These are phyloP conservation scores for Annona squamosa DNA, from an alignment of 164 flowering plant species.

Conservation along the genomic window DNA sequence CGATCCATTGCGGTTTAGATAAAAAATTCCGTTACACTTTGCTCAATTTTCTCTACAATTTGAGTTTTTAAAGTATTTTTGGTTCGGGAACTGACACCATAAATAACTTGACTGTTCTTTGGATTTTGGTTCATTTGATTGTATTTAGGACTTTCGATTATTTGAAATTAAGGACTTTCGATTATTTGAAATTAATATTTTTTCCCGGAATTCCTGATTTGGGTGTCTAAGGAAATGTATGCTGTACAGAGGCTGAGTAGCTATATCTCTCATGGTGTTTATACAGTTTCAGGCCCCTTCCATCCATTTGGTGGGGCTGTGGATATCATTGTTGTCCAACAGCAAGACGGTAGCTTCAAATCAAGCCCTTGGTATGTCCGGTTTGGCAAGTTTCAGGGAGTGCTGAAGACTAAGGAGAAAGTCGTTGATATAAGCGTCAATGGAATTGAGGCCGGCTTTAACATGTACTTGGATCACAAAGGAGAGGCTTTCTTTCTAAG, in stretches of 20 bases:
- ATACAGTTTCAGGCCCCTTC: constrained; percentile 76
- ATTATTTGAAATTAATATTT: background rate
- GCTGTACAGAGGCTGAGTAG: constrained; percentile 68
- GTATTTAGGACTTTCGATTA: background rate
- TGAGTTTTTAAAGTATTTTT: too few species aligned
- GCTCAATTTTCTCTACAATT: too few species aligned
- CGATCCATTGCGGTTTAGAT: too few species aligned
- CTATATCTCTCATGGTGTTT: constrained; percentile 64
- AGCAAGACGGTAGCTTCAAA: constrained; percentile 86
- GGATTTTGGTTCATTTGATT: too few species aligned
- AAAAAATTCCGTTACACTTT: too few species aligned
- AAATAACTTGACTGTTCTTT: too few species aligned
- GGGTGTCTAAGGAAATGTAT: constrained; percentile 27
- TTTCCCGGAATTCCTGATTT: background rate
- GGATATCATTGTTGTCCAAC: constrained; percentile 90
- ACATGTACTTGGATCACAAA: constrained; percentile 79
- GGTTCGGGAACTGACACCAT: too few species aligned
- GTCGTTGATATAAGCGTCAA: constrained; percentile 63
- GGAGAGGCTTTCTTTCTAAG: constrained; percentile 84
- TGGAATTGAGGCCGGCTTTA: constrained; percentile 63
- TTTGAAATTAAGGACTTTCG: background rate
- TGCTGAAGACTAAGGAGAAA: constrained; percentile 69
- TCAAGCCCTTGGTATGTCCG: constrained; percentile 93
- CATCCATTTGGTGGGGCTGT: constrained; percentile 98
- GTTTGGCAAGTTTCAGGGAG: constrained; percentile 97